Percentiles rank a stretch among this genome's conserved stretches.
phyloP scores from a whole-genome alignment of 1,284 basidiomycete species.

The Cutaneotrichosporon cyanovorans region DNA sequence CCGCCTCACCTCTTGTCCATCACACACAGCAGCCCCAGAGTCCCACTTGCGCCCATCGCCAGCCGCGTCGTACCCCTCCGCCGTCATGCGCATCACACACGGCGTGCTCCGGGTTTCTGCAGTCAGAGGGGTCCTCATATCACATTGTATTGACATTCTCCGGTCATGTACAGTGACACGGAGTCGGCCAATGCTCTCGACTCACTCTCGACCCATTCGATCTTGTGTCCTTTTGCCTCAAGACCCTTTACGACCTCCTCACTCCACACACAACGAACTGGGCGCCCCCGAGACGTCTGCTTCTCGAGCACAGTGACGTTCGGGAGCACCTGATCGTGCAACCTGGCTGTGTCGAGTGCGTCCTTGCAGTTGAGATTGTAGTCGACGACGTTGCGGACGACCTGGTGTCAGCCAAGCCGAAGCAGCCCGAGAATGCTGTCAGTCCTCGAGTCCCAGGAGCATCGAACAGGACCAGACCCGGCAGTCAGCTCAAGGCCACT shows the following conservation, averaged over 20 bases:
- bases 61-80: conserved; percentile 17
- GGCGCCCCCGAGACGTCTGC: conserved; percentile 12
- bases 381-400: conserved; percentile 25
- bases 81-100: conserved; percentile 20
- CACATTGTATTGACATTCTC: not conserved
- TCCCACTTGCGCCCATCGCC: conserved; percentile 33
- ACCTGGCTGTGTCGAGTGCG: conserved; percentile 23
- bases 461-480: too few relatives aligned
- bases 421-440: too few relatives aligned
- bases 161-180: not conserved
- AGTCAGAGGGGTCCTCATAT: not conserved
- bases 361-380: conserved; percentile 24
- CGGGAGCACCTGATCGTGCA: conserved; percentile 42
- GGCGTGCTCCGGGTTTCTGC: conserved; percentile 21
- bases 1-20: too few relatives aligned
- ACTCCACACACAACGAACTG: conserved; percentile 21
- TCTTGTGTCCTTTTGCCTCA: conserved; percentile 23
- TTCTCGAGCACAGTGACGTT: conserved; percentile 27
- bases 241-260: conserved; percentile 20
- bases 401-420: not conserved
- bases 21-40: conserved; percentile 20
- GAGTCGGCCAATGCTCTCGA: too few relatives aligned
- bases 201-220: conserved; percentile 26
- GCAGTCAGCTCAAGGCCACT: too few relatives aligned
- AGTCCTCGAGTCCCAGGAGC: too few relatives aligned